Base-by-base conservation (phyloP, 305 asterid genomes). In the Fraxinus platypoda region DNA sequence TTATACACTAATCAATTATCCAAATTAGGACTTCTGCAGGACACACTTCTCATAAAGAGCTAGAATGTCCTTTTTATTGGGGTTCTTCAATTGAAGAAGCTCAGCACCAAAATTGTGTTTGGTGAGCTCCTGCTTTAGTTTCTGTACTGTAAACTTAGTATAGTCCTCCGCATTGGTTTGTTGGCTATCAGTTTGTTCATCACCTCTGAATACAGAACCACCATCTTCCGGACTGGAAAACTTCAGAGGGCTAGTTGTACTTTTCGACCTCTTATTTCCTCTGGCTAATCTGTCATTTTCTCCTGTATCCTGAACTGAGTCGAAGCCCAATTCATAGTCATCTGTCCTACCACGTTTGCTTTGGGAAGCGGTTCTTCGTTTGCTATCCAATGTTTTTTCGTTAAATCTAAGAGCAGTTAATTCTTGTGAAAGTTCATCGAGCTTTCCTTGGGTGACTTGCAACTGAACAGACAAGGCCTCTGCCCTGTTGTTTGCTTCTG, bases 401-500 rank as follows among this genome's bases (percentile, higher is more conserved):
- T 90, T 89, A 62, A 87, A 91, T 19, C 92, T 88, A 35, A 92
- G 90, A 30, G 95, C 82, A 25, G 91, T 93, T 84, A 97, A 37
- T 75, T 94, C 95, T 78, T 94, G 99, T 81, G 95, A 93, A 35
- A 93, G 92, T 76, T 85, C 85, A 74, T 94, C 97, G 13, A 92
- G 90, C 92, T 89, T 91, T 49, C 91, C 96, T 84, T 97, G 99
- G 0, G 97, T 93, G 54, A 87, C 87, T 87, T 94, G 99, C 34
- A 97, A 90, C 93, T 93, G 93, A 75, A 91, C 87, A 26, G 99
- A 97, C 43, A 97, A 92, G 72, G 93, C 89, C 75, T 93, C 98
- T 0, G 98, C 99, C 81, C 98, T 84, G 79, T 86, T 92, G 86
- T 78, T 92, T n/a, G 99, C 98, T 83, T 94, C 98, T 13, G 94